Conservation (phyloP, 2,329 filamentous ascomycete species). For the Zymoseptoria crescenta region DNA sequence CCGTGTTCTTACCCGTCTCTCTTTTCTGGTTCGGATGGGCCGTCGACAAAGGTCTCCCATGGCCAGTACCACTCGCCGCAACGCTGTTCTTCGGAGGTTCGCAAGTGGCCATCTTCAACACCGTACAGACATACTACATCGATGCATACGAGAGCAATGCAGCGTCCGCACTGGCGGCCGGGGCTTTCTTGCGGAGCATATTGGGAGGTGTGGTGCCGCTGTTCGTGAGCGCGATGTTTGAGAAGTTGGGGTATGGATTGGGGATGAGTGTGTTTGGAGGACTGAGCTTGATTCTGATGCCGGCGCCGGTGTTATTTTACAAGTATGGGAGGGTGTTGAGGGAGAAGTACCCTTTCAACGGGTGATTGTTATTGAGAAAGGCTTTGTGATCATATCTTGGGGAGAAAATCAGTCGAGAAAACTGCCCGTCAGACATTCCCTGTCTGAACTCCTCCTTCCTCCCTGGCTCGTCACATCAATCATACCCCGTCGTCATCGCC, state of each 20-base stretch:
- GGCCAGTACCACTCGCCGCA: conserved; percentile 33
- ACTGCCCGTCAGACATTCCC: too few relatives aligned
- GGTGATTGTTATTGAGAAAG: conserved; percentile 7
- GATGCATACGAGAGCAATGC: conserved; percentile 44
- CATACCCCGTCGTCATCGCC: too few relatives aligned
- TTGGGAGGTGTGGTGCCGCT: conserved; percentile 41
- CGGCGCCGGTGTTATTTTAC: conserved; percentile 43
- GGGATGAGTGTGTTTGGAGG: conserved; percentile 43
- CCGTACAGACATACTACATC: conserved; percentile 48
- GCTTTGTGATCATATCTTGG: too few relatives aligned
- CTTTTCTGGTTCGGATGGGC: conserved; percentile 40
- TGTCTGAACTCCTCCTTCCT: too few relatives aligned
- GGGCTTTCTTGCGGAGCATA: conserved; percentile 38
- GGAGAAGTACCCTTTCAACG: conserved; percentile 33
- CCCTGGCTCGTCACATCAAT: too few relatives aligned
- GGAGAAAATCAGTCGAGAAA: too few relatives aligned
- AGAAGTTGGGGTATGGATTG: conserved; percentile 41
- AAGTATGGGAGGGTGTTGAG: conserved; percentile 39
- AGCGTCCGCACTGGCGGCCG: conserved; percentile 42
- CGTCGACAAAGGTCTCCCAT: conserved; percentile 33
- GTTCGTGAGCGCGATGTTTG: conserved; percentile 36
- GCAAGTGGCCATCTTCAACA: conserved; percentile 46
- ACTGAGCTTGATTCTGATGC: conserved; percentile 36
- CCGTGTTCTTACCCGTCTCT: conserved; percentile 35
- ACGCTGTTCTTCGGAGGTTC: conserved; percentile 44